phyloP scores from a whole-genome alignment of 768 basidiomycete genomes.

The Suillus luteus region DNA sequence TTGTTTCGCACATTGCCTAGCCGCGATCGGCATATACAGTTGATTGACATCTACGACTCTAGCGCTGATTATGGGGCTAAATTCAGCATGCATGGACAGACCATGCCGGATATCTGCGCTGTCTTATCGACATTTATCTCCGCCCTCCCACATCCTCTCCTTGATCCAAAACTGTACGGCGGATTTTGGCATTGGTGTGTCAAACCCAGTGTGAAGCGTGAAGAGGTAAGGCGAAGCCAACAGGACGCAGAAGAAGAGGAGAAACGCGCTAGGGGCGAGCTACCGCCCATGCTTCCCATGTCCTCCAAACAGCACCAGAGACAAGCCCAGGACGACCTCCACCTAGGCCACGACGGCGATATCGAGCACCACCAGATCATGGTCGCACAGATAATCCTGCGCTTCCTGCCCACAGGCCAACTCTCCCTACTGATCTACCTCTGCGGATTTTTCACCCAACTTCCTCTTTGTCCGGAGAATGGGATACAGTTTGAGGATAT shows the following conservation, averaged over 20 bases:
- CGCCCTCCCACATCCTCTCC: slow-evolving; percentile 46
- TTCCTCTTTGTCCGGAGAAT: slow-evolving; percentile 53
- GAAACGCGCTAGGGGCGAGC: slow-evolving; percentile 29
- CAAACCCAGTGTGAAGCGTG: slow-evolving; percentile 41
- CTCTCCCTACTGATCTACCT: slow-evolving; percentile 48
- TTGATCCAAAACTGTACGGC: slow-evolving; percentile 42
- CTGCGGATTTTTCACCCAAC: slow-evolving; percentile 50
- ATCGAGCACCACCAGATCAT: slow-evolving; percentile 38
- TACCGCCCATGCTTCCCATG: slow-evolving; percentile 19
- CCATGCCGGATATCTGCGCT: slow-evolving; percentile 46
- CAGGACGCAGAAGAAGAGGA: slow-evolving; percentile 38
- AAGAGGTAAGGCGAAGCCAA: slow-evolving; percentile 31
- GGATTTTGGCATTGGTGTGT: slow-evolving; percentile 49
- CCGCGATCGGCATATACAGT: slow-evolving; percentile 39
- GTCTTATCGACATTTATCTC: slow-evolving; percentile 50
- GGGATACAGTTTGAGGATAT: slow-evolving; percentile 47
- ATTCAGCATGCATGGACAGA: slow-evolving; percentile 35
- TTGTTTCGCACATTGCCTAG: slow-evolving; percentile 46
- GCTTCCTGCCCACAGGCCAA: slow-evolving; percentile 44
- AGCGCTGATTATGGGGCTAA: slow-evolving; percentile 25
- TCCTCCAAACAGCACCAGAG: slow-evolving; percentile 15
- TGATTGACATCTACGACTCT: slow-evolving; percentile 42
- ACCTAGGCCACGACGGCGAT: slow-evolving; percentile 20
- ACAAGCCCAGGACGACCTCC: slow-evolving; percentile 17
- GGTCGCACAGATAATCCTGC: slow-evolving; percentile 50